A percentile compares a stretch with the other conserved stretches of the same genome.
Conservation (phyloP, 2,329 filamentous ascomycete genomes). For the Aspergillus sp. region DNA sequence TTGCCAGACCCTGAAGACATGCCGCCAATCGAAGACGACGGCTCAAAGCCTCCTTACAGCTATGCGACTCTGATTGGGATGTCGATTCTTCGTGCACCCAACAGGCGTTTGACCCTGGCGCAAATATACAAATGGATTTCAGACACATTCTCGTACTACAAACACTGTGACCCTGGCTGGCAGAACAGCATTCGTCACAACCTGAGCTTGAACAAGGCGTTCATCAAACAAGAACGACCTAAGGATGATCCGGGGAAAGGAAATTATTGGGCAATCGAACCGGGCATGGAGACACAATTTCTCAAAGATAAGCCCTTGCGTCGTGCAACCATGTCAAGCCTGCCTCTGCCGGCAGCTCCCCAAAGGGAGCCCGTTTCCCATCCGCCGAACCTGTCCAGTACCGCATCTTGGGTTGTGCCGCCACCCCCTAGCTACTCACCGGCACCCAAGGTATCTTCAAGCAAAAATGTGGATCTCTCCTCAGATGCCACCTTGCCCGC, state of each 20-base stretch:
- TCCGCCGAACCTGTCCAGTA: conserved; percentile 23
- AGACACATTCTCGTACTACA: conserved; percentile 87
- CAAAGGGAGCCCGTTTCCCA: conserved; percentile 23
- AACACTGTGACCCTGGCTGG: conserved; percentile 78
- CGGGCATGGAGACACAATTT: conserved; percentile 82
- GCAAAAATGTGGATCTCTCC: conserved; percentile 49
- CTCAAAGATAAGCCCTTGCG: conserved; percentile 70
- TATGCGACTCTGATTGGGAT: conserved; percentile 94
- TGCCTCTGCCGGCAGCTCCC: conserved; percentile 29
- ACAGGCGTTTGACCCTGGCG: conserved; percentile 74
- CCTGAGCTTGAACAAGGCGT: conserved; percentile 91
- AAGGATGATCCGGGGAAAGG: conserved; percentile 98
- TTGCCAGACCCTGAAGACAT: conserved; percentile 72
- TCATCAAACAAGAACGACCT: conserved; percentile 87
- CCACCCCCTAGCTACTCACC: conserved; percentile 18
- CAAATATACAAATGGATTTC: conserved; percentile 99
- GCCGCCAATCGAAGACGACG: conserved; percentile 73
- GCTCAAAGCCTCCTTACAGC: conserved; percentile 79
- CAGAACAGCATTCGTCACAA: conserved; percentile 99
- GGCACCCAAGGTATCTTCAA: conserved; percentile 11
- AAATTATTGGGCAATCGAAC: conserved; percentile 90
- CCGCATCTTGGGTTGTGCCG: conserved; percentile 26
- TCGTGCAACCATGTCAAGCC: conserved; percentile 38
- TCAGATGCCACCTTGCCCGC: conserved; percentile 71
- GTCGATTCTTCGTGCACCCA: conserved; percentile 82